Evolutionary conservation across 2,329 filamentous ascomycete genomes (phyloP), one percentile per base, ranked within the genome.

Genomic region (Sporothrix luriei): DNA sequence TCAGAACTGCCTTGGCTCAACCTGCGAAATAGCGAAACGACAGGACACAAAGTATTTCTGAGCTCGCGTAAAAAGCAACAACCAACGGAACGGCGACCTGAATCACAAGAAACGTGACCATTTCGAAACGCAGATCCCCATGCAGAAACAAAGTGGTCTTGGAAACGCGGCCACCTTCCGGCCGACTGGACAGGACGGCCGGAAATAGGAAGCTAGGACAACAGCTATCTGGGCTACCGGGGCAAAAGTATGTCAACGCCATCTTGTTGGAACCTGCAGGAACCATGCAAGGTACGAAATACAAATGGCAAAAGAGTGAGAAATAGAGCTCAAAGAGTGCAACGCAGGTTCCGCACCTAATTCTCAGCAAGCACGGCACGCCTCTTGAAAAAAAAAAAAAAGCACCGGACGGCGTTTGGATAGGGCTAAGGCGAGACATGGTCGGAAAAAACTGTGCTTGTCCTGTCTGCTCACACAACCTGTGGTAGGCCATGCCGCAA

Each of bases 251-350:
- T 46, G 40, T 64, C n/a, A n/a, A n/a, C n/a, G 43, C 61, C 61
- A 38, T 43, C 10, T 16, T 43, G 52, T 49, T 55, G 52, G 26
- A 7, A 54, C 24, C 65, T 70, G 68, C 70, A 72, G 68, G 67
- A 69, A 69, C 69, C 52, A 69, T 70, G 68, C 68, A 72, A 72
- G 71, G 71, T 67, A 70, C 71, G n/a, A 48, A 33, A 69, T 67
- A 70, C 68, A 26, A 48, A 33, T 29, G 40, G 21, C 43, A 51
- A 43, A 55, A 52, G 26, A 54, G 68, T 26, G 48, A 67, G 14
- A 46, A 57, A 21, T 55, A 59, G 38, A 66, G 61, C 19, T 33
- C 26, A 46, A 21, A 43, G 55, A 61, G 38, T 6, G n/a, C 10
- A 46, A 48, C 26, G 26, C 46, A 48, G n/a, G 61, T 16, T 49